Evolutionary conservation across 2,329 filamentous ascomycete genomes (phyloP).

Genomic region (Onygena corvina): DNA sequence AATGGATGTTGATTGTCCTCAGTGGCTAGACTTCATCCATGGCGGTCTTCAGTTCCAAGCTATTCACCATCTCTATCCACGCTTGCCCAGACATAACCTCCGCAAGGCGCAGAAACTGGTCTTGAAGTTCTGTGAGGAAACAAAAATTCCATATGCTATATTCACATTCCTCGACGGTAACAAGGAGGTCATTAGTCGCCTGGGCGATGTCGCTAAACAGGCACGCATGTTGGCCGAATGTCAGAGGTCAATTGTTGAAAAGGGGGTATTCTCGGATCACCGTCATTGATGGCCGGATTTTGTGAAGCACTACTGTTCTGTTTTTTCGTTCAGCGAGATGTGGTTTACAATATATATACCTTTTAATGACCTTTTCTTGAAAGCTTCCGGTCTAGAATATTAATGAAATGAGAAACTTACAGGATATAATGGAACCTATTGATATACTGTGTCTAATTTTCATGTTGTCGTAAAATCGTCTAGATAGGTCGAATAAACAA

Average conservation of each 20-base stretch:
- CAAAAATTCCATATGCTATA: constrained; percentile 70
- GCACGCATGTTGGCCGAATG: constrained; percentile 66
- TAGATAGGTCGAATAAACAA: no score
- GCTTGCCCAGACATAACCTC: constrained; percentile 75
- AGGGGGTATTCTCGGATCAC: constrained; percentile 19
- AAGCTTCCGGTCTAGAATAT: not conserved
- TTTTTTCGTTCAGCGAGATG: not conserved
- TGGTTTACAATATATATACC: not conserved
- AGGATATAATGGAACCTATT: not conserved
- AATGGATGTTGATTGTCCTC: constrained; percentile 82
- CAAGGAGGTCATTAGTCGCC: constrained; percentile 60
- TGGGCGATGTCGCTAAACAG: constrained; percentile 70
- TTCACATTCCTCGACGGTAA: constrained; percentile 80
- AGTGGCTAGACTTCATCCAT: constrained; percentile 81
- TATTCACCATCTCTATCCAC: constrained; percentile 73
- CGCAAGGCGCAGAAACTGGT: constrained; percentile 63
- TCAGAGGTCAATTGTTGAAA: constrained; percentile 36
- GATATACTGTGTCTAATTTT: not conserved
- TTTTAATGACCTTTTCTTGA: not conserved
- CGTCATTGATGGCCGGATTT: constrained; percentile 14
- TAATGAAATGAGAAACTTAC: not conserved
- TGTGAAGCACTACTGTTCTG: not conserved
- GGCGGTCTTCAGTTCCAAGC: constrained; percentile 83
- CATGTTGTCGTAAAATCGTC: not conserved
- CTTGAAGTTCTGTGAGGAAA: constrained; percentile 68